Evolutionary conservation across 805 yeast species (phyloP).

Genomic region (Candida tibetensis): DNA sequence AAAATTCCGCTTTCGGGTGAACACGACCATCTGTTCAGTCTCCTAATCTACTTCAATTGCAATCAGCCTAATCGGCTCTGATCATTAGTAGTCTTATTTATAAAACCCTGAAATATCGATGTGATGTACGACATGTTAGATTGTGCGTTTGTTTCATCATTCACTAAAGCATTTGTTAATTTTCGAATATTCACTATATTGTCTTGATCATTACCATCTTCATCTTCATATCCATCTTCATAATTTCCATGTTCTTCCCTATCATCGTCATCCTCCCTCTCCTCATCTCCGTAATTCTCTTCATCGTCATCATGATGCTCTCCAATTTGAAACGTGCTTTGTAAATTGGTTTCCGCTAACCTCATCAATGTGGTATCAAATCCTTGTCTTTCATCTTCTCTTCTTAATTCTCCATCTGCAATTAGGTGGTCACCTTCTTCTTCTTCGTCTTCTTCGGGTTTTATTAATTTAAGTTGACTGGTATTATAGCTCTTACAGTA

Average conservation of each 20-base stretch:
- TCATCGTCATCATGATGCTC: slow-evolving; percentile 21
- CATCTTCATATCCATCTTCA: slow-evolving; percentile 15
- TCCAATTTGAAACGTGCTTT: slow-evolving; percentile 37
- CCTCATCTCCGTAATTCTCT: slow-evolving; percentile 22
- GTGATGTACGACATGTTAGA: slow-evolving; percentile 34
- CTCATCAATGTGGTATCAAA: slow-evolving; percentile 23
- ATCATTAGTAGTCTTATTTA: slow-evolving; percentile 31
- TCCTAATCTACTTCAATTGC: too few species aligned
- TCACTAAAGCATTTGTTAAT: slow-evolving; percentile 12
- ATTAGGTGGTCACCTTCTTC: slow-evolving; percentile 14
- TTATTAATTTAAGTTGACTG: slow-evolving; percentile 63
- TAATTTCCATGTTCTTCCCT: slow-evolving; percentile 23
- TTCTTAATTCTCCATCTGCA: slow-evolving; percentile 6
- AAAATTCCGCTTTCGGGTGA: too few species aligned
- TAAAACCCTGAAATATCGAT: slow-evolving; percentile 36
- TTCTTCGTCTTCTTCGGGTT: slow-evolving; percentile 55
- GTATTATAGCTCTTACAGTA: slow-evolving; percentile 89
- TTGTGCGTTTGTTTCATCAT: slow-evolving; percentile 14
- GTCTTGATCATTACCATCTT: slow-evolving; percentile 17
- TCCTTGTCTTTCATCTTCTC: slow-evolving; percentile 9
- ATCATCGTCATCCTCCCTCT: slow-evolving; percentile 23
- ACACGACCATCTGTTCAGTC: too few species aligned
- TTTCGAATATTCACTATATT: slow-evolving; percentile 28
- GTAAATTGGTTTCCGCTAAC: slow-evolving; percentile 33
- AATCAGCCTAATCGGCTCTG: too few species aligned